Conservation (phyloP, 2,329 filamentous ascomycete genomes). For the Byssoonygena ceratinophila region DNA sequence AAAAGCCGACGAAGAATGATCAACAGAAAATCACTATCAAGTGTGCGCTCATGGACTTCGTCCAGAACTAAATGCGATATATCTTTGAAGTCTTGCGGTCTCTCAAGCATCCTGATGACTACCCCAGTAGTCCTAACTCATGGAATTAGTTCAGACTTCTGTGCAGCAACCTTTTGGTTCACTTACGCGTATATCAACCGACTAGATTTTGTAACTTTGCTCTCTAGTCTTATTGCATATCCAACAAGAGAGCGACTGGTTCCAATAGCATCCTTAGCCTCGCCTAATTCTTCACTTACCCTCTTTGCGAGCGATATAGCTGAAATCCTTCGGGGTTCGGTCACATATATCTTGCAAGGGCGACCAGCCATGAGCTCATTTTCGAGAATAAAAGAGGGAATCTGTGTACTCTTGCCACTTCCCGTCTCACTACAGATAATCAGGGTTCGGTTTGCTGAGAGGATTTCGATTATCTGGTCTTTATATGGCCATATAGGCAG, state of each 20-base stretch:
- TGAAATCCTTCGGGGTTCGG: constrained; percentile 88
- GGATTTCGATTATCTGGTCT: constrained; percentile 62
- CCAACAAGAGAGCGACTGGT: constrained; percentile 76
- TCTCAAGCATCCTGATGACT: constrained; percentile 95
- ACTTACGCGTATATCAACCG: constrained; percentile 75
- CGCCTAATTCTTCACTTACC: constrained; percentile 89
- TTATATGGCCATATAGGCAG: constrained; percentile 85
- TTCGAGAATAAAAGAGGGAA: constrained; percentile 88
- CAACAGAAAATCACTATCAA: constrained; percentile 91
- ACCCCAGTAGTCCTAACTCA: constrained; percentile 54
- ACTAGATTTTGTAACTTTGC: constrained; percentile 71
- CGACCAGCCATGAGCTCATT: constrained; percentile 71
- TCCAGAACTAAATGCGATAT: constrained; percentile 94
- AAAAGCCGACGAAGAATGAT: constrained; percentile 83
- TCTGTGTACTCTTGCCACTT: constrained; percentile 92
- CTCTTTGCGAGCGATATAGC: constrained; percentile 86
- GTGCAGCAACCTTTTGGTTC: constrained; percentile 29
- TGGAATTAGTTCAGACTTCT: constrained; percentile 21
- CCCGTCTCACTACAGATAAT: constrained; percentile 96
- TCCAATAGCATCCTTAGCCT: constrained; percentile 69
- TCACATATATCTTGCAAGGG: constrained; percentile 86
- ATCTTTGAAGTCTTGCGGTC: constrained; percentile 71
- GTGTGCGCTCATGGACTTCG: constrained; percentile 91
- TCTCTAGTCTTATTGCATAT: constrained; percentile 87
- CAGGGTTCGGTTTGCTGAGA: constrained; percentile 71